Evolutionary conservation across 2,329 filamentous ascomycete species (phyloP).

Genomic region (Exophiala xenobiotica): DNA sequence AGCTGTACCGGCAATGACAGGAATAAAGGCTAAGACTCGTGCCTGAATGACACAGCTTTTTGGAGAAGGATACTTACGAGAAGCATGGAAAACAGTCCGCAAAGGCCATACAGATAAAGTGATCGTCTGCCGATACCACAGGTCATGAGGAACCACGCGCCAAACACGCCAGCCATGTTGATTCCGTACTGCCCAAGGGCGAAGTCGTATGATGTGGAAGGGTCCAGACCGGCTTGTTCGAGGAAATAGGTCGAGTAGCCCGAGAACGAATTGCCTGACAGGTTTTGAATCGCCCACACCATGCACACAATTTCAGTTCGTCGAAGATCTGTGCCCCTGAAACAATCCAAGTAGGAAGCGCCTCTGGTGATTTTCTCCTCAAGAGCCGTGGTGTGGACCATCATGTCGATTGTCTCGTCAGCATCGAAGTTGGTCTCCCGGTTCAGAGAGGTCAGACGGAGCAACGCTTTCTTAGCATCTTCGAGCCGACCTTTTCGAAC

Average conservation of each 20-base stretch:
- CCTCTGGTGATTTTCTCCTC: conserved; percentile 73
- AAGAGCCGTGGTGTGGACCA: conserved; percentile 82
- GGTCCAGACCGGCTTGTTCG: conserved; percentile 40
- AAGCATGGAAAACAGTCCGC: conserved; percentile 71
- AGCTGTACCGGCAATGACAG: too few relatives aligned
- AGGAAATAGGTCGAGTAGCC: conserved; percentile 57
- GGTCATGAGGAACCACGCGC: conserved; percentile 78
- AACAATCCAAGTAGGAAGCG: conserved; percentile 77
- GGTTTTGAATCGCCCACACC: conserved; percentile 64
- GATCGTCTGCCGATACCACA: conserved; percentile 71
- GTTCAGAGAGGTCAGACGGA: conserved; percentile 46
- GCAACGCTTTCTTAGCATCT: conserved; percentile 47
- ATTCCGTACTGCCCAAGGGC: conserved; percentile 43
- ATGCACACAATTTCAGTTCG: conserved; percentile 72
- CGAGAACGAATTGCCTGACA: conserved; percentile 64
- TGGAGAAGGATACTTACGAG: too few relatives aligned
- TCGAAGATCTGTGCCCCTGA: conserved; percentile 73
- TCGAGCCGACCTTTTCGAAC: conserved; percentile 47
- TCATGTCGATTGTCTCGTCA: conserved; percentile 86
- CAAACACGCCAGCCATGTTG: conserved; percentile 68
- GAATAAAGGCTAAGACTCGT: too few relatives aligned
- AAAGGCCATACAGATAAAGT: conserved; percentile 74
- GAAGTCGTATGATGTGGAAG: conserved; percentile 41
- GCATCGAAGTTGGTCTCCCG: conserved; percentile 70
- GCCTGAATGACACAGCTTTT: too few relatives aligned